Conservation (phyloP, 2,329 filamentous ascomycete species). For the Sporothrix humicola region DNA sequence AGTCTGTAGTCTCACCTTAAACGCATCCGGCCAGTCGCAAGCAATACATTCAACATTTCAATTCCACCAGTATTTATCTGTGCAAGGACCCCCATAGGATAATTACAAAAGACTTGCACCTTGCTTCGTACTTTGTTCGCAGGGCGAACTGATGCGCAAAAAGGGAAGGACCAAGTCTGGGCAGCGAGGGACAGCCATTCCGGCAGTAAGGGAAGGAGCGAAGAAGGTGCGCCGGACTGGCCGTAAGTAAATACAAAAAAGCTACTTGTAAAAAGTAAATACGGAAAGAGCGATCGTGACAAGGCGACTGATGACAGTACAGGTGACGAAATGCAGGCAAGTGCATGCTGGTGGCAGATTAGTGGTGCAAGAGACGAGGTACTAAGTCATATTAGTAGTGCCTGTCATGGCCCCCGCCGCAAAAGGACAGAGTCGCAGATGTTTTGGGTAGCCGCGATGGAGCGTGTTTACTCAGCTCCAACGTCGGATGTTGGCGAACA, state of each 20-base stretch:
- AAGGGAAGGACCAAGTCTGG: background rate
- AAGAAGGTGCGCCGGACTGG: background rate
- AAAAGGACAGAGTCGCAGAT: slow-evolving; percentile 12
- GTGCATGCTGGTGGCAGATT: slow-evolving; percentile 14
- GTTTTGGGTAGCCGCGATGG: slow-evolving; percentile 13
- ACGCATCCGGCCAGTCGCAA: slow-evolving; percentile 7
- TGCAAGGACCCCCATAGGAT: too few relatives aligned
- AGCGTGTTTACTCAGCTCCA: slow-evolving; percentile 29
- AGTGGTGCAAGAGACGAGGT: slow-evolving; percentile 1
- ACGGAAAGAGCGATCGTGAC: slow-evolving; percentile 13
- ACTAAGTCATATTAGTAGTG: background rate
- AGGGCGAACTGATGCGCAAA: slow-evolving; percentile 12
- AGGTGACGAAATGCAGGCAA: background rate
- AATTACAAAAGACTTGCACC: background rate
- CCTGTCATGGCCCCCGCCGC: slow-evolving; percentile 8
- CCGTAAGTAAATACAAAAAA: background rate
- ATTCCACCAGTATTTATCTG: too few relatives aligned
- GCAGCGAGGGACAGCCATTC: slow-evolving; percentile 13
- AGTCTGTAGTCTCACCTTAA: slow-evolving; percentile 20
- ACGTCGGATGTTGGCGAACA: slow-evolving; percentile 13
- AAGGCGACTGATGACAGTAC: background rate
- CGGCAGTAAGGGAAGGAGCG: background rate
- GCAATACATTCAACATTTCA: background rate
- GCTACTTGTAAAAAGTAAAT: too few relatives aligned
- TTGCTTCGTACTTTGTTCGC: background rate